Percentiles rank a stretch among this genome's conserved stretches.
phyloP scores from a whole-genome alignment of 2,329 filamentous ascomycete species.

The Penicillium griseofulvum region DNA sequence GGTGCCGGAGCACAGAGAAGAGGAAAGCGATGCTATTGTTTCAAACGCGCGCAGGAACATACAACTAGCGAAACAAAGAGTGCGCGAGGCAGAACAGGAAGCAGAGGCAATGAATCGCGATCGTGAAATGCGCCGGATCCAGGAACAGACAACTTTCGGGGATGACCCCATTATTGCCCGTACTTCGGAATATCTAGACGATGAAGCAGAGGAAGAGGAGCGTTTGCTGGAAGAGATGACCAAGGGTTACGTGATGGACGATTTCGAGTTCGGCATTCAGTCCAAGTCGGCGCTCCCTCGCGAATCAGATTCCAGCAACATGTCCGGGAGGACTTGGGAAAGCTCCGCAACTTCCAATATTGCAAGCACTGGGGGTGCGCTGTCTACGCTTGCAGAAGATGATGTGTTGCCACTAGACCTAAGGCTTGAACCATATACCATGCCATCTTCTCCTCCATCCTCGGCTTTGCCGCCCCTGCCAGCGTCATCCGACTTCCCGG shows the following conservation, averaged over 20 bases:
- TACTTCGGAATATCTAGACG: conserved; percentile 53
- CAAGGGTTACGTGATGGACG: conserved; percentile 74
- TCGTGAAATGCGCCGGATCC: conserved; percentile 53
- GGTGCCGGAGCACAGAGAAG: conserved; percentile 39
- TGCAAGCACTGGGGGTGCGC: conserved; percentile 63
- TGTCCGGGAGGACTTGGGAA: conserved; percentile 76
- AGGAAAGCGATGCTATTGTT: conserved; percentile 34
- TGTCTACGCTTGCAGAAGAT: conserved; percentile 72
- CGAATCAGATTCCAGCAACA: conserved; percentile 77
- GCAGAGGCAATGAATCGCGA: conserved; percentile 60
- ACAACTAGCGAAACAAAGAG: conserved; percentile 72
- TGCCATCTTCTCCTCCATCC: conserved; percentile 36
- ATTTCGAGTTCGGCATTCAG: conserved; percentile 72
- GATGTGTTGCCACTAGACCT: conserved; percentile 39
- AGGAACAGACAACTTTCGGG: conserved; percentile 27
- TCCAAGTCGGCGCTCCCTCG: conserved; percentile 68
- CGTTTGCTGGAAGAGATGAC: conserved; percentile 84
- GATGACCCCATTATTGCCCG: conserved; percentile 21
- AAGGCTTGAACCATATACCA: conserved; percentile 32
- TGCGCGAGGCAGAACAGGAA: conserved; percentile 71
- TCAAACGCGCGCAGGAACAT: conserved; percentile 62
- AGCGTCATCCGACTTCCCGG: conserved; percentile 45
- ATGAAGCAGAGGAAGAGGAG: conserved; percentile 71
- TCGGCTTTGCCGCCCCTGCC: conserved; percentile 44
- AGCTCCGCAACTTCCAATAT: conserved; percentile 73